Evolutionary conservation across 768 basidiomycete species (phyloP), one percentile per base, ranked within the genome.

Genomic region (Agrocybe praecox): DNA sequence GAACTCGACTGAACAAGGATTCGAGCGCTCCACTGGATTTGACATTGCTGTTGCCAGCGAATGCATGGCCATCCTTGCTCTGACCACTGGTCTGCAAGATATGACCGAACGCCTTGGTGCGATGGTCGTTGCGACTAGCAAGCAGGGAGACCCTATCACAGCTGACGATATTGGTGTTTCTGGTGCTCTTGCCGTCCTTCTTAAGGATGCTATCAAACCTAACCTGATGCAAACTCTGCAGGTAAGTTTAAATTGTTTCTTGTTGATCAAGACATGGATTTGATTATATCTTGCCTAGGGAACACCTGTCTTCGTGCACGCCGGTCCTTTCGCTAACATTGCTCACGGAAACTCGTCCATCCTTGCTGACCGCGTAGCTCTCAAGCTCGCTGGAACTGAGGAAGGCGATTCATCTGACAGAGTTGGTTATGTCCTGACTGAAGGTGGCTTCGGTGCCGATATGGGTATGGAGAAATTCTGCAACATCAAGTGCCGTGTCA

Each of bases 381-480:
- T 99, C 65, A 99, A 99, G 76, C 88, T 99, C 22, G 96, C 94
- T 17, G 96, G 96, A 57, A 90, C 90, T 15, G 97, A 98, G 71
- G 84, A 91, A 61, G 96, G 96, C 53, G 96, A 98, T 65, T 76
- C 85, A 1, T 62, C 88, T 6, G 87, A 88, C 52, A 87, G 88
- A 47, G 85, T 89, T 45, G 96, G 96, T 40, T 99, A 97, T 66
- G 96, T 98, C 57, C 85, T 99, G 63, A 99, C 96, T 24, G 96
- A 99, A 75, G 96, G 94, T 67, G 96, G 96, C 44, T 99, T 98
- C 74, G 96, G 96, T 55, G 96, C 96, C 19, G 96, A 99, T 71
- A 99, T 98, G 87, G 96, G 94, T 36, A 93, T 96, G 93, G 94
- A 95, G 76, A 97, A 99, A 74, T 99, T 98, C 82, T 98, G 94